Evolutionary conservation across 371 early-diverging fungal genomes (phyloP).

Genomic region (Apophysomyces ossiformis): DNA sequence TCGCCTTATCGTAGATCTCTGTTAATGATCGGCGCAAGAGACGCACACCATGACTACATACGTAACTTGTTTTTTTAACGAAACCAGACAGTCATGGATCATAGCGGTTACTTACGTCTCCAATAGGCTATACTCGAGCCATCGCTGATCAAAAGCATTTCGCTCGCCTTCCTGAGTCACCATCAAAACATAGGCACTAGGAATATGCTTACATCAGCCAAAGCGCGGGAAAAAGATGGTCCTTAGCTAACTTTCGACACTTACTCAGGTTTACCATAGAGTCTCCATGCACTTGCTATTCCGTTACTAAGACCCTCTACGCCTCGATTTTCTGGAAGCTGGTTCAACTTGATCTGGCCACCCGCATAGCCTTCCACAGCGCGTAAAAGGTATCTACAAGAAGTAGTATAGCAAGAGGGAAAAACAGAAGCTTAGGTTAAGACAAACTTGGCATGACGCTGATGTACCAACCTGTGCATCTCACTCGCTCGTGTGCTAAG

Average conservation of each 20-base stretch:
- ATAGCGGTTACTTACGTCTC: constrained; percentile 58
- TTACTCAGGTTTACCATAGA: constrained; percentile 77
- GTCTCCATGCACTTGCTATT: constrained; percentile 80
- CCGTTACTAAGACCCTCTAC: constrained; percentile 76
- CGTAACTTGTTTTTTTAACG: not conserved
- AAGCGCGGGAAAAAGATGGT: not conserved
- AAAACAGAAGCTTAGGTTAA: no score
- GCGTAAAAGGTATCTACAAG: constrained; percentile 59
- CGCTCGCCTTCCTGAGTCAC: constrained; percentile 93
- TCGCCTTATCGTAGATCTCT: constrained; percentile 65
- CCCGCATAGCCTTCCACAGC: constrained; percentile 59
- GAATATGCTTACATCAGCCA: not conserved
- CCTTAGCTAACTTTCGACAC: constrained; percentile 1
- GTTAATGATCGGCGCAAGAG: constrained; percentile 70
- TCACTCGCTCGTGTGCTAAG: constrained; percentile 79
- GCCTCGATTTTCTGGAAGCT: constrained; percentile 77
- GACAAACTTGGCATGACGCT: not conserved
- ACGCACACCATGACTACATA: constrained; percentile 63
- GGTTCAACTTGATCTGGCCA: constrained; percentile 44
- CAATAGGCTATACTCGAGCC: constrained; percentile 85
- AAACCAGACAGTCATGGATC: not conserved
- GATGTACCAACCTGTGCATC: constrained; percentile 75
- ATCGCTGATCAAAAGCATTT: constrained; percentile 94
- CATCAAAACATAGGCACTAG: constrained; percentile 86
- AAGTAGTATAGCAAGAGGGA: not conserved